Conservation (phyloP, 2,329 filamentous ascomycete species). For the Chrysoporthe deuterocubensis region DNA sequence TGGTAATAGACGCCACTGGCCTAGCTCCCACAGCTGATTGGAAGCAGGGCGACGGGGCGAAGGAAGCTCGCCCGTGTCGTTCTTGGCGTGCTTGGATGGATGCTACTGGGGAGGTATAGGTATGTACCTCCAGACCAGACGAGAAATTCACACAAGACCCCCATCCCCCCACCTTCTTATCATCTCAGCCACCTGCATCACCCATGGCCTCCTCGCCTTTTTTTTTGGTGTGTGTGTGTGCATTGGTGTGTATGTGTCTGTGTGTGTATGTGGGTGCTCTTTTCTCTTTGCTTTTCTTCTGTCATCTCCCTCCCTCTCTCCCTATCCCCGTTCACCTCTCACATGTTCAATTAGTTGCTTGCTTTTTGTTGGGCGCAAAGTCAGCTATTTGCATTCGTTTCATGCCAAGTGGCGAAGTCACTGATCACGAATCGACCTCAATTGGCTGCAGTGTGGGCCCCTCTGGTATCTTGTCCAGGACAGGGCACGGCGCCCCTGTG, state of each 20-base stretch:
- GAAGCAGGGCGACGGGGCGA: neutral
- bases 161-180: neutral
- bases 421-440: neutral
- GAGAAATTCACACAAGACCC: neutral
- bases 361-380: neutral
- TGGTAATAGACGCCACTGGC: constrained; percentile 1
- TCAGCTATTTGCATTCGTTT: neutral
- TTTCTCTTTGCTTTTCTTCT: neutral
- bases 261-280: too few species aligned
- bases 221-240: neutral
- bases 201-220: neutral
- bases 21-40: neutral
- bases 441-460: neutral
- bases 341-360: too few species aligned
- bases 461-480: neutral
- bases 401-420: neutral
- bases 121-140: neutral
- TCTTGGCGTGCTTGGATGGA: neutral
- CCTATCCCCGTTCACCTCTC: too few species aligned
- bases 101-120: neutral
- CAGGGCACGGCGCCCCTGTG: constrained; percentile 1
- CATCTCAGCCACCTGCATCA: neutral
- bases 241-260: too few species aligned
- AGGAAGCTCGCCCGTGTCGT: neutral
- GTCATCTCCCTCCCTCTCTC: neutral